Evolutionary conservation across 2,329 filamentous ascomycete genomes (phyloP), one percentile per base, ranked within the genome.

Genomic region (Sporothrix sp.): DNA sequence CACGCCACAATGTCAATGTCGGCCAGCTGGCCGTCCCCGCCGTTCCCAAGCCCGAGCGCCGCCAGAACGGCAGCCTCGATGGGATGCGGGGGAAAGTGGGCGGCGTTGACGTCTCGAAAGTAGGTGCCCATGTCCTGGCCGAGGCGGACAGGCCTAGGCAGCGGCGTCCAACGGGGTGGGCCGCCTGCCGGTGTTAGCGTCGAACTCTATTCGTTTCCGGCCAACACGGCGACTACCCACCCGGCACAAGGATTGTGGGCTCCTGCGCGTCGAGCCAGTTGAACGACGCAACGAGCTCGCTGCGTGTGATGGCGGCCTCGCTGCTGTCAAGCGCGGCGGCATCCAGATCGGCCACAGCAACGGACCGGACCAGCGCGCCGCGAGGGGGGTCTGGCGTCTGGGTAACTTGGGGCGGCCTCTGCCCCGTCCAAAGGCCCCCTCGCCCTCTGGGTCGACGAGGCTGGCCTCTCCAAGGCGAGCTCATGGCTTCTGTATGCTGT

Each of bases 1-100:
- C 82, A 86, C 0, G 69, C 77, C 28, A 81, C 69, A 2, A 87
- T 57, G 57, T 85, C 75, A 30, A 82, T 53, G 0, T 56, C 48
- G 3, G 64, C 56, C 45, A 71, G 45, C 25, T 59, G 67, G 2
- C 62, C 55, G 0, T 68, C 64, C 58, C 8, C n/a, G n/a, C n/a
- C n/a, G n/a, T n/a, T n/a, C n/a, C n/a, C n/a, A n/a, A n/a, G 63
- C 58, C 59, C 59, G 1, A 78, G 52, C 2, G 70, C 25, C 1
- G 61, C 61, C 2, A 60, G 57, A 7, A 78, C 65, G 0, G 71
- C 66, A 1, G 78, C 71, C 50, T 79, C 74, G 18, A 73, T 64
- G 0, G 76, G 75, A 57, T 78, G 71, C 2, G 58, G 57, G 2
- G 75, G 70, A 50, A 66, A 76, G 3, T 64, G 66, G 0, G 74